These are phyloP conservation scores for Cladophialophora yegresii DNA, from an alignment of 2,329 filamentous ascomycete species.

Conservation along the genomic window DNA sequence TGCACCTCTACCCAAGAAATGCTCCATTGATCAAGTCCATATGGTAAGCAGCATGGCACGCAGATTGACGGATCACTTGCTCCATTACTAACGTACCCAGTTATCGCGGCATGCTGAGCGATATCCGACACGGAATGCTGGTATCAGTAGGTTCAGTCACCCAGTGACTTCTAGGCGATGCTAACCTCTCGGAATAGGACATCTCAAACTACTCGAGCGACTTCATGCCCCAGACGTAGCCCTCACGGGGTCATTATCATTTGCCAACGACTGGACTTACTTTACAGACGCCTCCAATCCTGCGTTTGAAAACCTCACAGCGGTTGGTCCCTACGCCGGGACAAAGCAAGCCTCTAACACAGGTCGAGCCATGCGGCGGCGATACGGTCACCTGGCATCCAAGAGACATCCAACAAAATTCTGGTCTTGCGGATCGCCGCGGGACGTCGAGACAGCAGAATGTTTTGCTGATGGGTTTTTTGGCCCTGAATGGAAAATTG, in stretches of 20 bases:
- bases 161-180: background rate
- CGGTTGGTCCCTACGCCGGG: conserved; percentile 59
- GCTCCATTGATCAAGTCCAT: conserved; percentile 59
- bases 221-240: conserved; percentile 47
- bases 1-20: conserved; percentile 51
- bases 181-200: conserved; percentile 39
- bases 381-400: conserved; percentile 54
- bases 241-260: conserved; percentile 55
- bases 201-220: conserved; percentile 53
- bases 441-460: conserved; percentile 59
- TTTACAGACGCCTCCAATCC: conserved; percentile 50
- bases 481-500: conserved; percentile 51
- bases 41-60: conserved; percentile 48
- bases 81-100: conserved; percentile 39
- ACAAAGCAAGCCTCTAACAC: conserved; percentile 57
- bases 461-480: conserved; percentile 60
- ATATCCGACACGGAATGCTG: conserved; percentile 57
- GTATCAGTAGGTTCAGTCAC: conserved; percentile 48
- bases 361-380: conserved; percentile 56
- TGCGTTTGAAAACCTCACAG: conserved; percentile 57
- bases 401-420: conserved; percentile 44
- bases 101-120: conserved; percentile 61
- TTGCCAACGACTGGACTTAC: conserved; percentile 58
- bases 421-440: conserved; percentile 58
- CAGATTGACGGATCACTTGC: background rate